Conservation (phyloP, 768 basidiomycete genomes). For the Phlebiopsis flavidoalba region DNA sequence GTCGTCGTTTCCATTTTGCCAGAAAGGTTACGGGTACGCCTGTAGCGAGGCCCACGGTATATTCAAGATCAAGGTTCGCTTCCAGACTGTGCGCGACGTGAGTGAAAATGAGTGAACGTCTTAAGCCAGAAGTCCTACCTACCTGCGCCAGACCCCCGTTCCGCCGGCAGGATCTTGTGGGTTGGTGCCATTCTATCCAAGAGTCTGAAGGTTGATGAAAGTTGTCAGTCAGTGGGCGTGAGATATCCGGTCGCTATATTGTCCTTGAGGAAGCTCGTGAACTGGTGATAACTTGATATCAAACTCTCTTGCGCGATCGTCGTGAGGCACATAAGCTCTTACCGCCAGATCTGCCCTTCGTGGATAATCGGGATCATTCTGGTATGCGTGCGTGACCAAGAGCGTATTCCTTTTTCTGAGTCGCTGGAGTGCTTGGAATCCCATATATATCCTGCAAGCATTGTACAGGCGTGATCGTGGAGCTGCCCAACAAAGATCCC, state of each 20-base stretch:
- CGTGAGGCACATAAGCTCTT: background rate
- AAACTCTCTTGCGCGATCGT: background rate
- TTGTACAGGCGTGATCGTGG: conserved; percentile 17
- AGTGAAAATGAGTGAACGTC: no score
- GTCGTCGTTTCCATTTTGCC: no score
- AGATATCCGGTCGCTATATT: conserved; percentile 46
- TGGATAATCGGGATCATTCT: conserved; percentile 15
- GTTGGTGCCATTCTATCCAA: conserved; percentile 31
- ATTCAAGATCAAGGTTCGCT: conserved; percentile 6
- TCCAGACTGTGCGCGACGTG: background rate
- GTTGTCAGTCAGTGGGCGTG: conserved; percentile 11
- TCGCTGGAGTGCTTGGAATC: conserved; percentile 16
- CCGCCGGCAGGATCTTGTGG: conserved; percentile 36
- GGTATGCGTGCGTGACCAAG: conserved; percentile 17
- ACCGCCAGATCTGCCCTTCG: conserved; percentile 16
- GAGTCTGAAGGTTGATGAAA: conserved; percentile 20
- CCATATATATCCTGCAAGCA: conserved; percentile 21
- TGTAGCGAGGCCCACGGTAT: conserved; percentile 23
- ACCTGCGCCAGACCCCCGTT: no score
- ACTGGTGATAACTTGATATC: conserved; percentile 31
- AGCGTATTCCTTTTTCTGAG: conserved; percentile 12
- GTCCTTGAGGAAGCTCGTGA: conserved; percentile 42
- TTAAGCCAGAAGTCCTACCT: no score
- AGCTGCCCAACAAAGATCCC: background rate
- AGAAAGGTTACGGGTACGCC: conserved; percentile 7